Evolutionary conservation across 768 basidiomycete genomes (phyloP).

Genomic region (Dictyophora rubrovolvata): DNA sequence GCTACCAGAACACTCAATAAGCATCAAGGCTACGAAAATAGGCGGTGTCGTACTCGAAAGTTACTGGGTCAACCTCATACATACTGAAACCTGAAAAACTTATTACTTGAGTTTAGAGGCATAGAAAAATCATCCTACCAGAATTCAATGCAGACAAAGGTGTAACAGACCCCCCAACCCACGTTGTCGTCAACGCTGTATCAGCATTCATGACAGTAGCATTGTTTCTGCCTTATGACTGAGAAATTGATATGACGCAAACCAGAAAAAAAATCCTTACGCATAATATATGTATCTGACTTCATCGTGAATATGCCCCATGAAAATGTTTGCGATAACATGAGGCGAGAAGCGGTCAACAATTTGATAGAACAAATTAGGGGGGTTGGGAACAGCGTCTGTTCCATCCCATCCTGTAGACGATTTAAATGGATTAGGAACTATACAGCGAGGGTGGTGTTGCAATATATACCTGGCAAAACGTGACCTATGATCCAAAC

Average conservation of each 20-base stretch:
- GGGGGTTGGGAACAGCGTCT: slow-evolving; percentile 51
- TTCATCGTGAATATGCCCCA: slow-evolving; percentile 21
- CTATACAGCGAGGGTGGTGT: background rate
- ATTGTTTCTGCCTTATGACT: slow-evolving; percentile 1
- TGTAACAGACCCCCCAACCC: slow-evolving; percentile 19
- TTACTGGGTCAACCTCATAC: slow-evolving; percentile 19
- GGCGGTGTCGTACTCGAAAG: background rate
- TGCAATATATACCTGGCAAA: slow-evolving; percentile 17
- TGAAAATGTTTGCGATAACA: slow-evolving; percentile 17
- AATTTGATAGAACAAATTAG: slow-evolving; percentile 48
- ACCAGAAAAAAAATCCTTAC: slow-evolving; percentile 7
- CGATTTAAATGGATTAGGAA: no score
- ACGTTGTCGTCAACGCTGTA: slow-evolving; percentile 11
- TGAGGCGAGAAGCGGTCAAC: slow-evolving; percentile 19
- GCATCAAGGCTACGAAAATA: background rate
- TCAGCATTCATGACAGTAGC: slow-evolving; percentile 1
- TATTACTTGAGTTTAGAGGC: background rate
- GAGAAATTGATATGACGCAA: background rate
- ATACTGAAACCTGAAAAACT: slow-evolving; percentile 14
- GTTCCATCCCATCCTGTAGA: slow-evolving; percentile 39
- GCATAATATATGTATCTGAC: slow-evolving; percentile 13
- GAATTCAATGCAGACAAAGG: slow-evolving; percentile 17
- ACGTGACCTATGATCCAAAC: slow-evolving; percentile 51
- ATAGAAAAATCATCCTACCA: background rate
- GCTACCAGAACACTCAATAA: slow-evolving; percentile 11